Evolutionary conservation across 176 grass and related monocot genomes (phyloP).

Genomic region (Bonia amplexicaulis): DNA sequence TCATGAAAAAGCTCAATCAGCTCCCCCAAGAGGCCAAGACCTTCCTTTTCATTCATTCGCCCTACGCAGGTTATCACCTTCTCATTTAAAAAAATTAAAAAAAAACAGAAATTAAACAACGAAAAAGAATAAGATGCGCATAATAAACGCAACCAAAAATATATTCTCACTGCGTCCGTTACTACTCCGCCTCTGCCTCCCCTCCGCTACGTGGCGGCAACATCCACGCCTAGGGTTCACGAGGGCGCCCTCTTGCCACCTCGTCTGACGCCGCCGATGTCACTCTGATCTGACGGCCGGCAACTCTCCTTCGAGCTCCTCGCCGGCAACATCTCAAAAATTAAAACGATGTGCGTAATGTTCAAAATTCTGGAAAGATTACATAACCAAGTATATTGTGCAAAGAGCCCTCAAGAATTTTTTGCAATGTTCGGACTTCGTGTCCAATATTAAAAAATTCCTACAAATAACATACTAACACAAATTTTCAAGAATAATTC

Average conservation of each 20-base stretch:
- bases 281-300: constrained; percentile 50
- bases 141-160: constrained; percentile 41
- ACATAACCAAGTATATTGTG: too few species aligned
- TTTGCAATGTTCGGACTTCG: too few species aligned
- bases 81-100: background rate
- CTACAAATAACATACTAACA: too few species aligned
- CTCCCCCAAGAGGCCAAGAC: background rate
- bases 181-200: background rate
- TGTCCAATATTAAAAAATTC: too few species aligned
- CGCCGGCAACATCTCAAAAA: too few species aligned
- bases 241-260: background rate
- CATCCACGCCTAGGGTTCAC: constrained; percentile 18
- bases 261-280: constrained; percentile 33
- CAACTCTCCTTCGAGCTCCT: constrained; percentile 88
- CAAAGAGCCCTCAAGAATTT: too few species aligned
- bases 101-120: background rate
- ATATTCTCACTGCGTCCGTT: too few species aligned
- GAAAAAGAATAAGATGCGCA: background rate
- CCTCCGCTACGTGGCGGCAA: constrained; percentile 23
- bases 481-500: too few species aligned
- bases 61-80: background rate
- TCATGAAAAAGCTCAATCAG: background rate
- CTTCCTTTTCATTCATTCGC: background rate
- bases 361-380: too few species aligned
- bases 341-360: too few species aligned